Evolutionary conservation across 2,329 filamentous ascomycete genomes (phyloP), one percentile per base, ranked within the genome.

Genomic region (Aspergillus eucalypticola): DNA sequence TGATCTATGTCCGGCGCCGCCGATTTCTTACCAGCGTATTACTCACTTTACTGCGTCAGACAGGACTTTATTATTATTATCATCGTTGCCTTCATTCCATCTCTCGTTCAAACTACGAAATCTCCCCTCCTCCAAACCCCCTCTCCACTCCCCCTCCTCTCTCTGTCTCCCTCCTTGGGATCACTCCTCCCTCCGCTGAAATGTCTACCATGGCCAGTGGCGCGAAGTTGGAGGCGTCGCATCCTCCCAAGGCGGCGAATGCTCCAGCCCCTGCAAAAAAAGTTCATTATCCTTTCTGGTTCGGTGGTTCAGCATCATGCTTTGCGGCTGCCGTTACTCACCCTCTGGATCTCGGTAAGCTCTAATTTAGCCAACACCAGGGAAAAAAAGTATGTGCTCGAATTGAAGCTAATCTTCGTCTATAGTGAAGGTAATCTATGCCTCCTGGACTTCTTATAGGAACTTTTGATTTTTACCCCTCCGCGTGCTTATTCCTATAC

Each of bases 261-360:
- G 39, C 65, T 58, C 52, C 66, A 57, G 62, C 65, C 48, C 69
- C 70, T 57, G 63, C 67, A 56, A 72, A 72, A 63, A 73, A 76
- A 68, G 69, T 81, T 53, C 79, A 79, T 69, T 94, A 94, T 79
- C 90, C 90, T 8, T 94, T 94, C 78, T 98, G 94, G 95, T 98
- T 99, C 76, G 95, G 95, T 65, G 95, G 95, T 58, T 96, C 91
- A 74, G 92, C 94, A 54, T 95, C 91, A 73, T 96, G 91, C 74
- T 89, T 95, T 82, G 94, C 94, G 39, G 93, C 94, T 48, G 89
- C 88, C 68, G 90, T 96, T 52, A 98, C 94, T 29, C 94, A 98
- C 83, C 94, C 94, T 53, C 82, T 98, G 73, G 93, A 97, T 84
- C 83, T 97, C 65, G 86, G 92, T 96, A 84, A 76, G 89, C 81